These are phyloP conservation scores for Pichia sorboxylosa DNA, from an alignment of 1,139 yeast genomes.

Conservation along the genomic window DNA sequence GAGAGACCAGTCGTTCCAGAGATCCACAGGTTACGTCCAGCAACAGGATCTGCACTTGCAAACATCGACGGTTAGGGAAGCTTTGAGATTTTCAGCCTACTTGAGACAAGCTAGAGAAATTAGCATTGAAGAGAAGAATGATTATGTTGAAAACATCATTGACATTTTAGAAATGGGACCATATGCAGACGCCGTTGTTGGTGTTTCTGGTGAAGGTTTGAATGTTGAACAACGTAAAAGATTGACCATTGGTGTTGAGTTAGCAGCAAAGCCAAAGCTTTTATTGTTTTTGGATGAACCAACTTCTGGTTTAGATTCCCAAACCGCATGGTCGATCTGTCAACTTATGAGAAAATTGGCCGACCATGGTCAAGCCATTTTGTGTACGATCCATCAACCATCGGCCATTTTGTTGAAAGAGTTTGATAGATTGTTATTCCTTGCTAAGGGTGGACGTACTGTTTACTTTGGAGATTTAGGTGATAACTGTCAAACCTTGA, in stretches of 20 bases:
- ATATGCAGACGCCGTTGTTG: conserved; percentile 45
- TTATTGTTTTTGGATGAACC: conserved; percentile 40
- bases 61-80: conserved; percentile 39
- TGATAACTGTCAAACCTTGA: conserved; percentile 31
- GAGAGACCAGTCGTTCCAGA: conserved; percentile 32
- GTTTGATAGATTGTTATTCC: conserved; percentile 33
- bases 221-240: conserved; percentile 42
- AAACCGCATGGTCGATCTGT: conserved; percentile 40
- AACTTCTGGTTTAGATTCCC: conserved; percentile 43
- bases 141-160: conserved; percentile 39
- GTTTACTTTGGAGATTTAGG: conserved; percentile 53
- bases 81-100: conserved; percentile 40
- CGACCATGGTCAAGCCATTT: conserved; percentile 37
- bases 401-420: conserved; percentile 41
- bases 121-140: conserved; percentile 33
- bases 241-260: conserved; percentile 34
- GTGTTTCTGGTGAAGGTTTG: conserved; percentile 39
- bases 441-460: conserved; percentile 41
- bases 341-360: conserved; percentile 33
- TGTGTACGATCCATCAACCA: conserved; percentile 49
- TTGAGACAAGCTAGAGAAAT: conserved; percentile 36
- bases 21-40: conserved; percentile 47
- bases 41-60: conserved; percentile 46
- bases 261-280: conserved; percentile 39
- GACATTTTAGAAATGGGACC: conserved; percentile 36